phyloP scores from a whole-genome alignment of 1,284 basidiomycete genomes.

The Coniophora puteana region DNA sequence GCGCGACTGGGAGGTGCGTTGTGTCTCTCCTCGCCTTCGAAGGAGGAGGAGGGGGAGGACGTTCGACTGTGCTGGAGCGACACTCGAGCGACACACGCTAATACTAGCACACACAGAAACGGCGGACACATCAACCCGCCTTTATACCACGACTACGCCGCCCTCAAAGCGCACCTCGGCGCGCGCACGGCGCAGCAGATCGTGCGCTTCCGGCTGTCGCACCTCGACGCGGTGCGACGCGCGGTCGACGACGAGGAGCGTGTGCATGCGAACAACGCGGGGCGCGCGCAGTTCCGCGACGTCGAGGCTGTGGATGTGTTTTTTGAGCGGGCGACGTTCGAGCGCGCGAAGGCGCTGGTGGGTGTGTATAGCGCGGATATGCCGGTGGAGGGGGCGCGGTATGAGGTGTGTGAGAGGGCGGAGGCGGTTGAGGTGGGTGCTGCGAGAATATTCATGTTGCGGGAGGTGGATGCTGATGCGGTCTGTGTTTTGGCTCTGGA shows the following conservation, averaged over 20 bases:
- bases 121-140: conserved; percentile 68
- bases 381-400: conserved; percentile 37
- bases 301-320: conserved; percentile 50
- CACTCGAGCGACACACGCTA: background rate
- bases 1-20: conserved; percentile 47
- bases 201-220: conserved; percentile 56
- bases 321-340: conserved; percentile 35
- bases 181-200: conserved; percentile 45
- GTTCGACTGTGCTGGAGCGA: background rate
- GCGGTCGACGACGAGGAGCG: conserved; percentile 47
- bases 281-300: conserved; percentile 42
- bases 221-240: conserved; percentile 43
- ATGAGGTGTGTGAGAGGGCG: conserved; percentile 31
- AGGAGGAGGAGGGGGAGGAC: background rate
- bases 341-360: conserved; percentile 37
- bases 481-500: background rate
- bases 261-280: conserved; percentile 28
- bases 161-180: conserved; percentile 47
- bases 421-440: conserved; percentile 32
- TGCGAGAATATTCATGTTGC: too few relatives aligned
- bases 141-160: conserved; percentile 55
- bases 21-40: too few relatives aligned
- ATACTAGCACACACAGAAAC: conserved; percentile 39
- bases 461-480: background rate
- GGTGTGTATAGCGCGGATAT: conserved; percentile 39